A percentile compares a stretch with the other conserved stretches of the same genome.
These are phyloP conservation scores for Tetrastigma voinierianum DNA, from an alignment of 164 flowering plant genomes.

Conservation along the genomic window DNA sequence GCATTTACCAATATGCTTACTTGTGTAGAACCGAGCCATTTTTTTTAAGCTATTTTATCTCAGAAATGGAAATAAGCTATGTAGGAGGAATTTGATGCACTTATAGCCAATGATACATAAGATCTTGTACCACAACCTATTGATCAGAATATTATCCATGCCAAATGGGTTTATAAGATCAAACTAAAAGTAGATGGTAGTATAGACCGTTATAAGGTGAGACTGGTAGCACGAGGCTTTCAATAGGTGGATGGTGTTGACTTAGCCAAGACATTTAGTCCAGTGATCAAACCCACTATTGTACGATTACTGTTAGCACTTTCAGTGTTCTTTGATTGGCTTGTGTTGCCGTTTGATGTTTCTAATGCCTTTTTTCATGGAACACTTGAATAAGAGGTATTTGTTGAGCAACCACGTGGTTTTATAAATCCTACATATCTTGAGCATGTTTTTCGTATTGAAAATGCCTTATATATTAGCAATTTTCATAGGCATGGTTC, in stretches of 20 bases:
- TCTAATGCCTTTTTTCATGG: conserved; percentile 7
- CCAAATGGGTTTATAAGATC: conserved; percentile 7
- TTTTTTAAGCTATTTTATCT: conserved; percentile 3
- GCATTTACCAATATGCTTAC: conserved; percentile 3
- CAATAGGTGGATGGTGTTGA: not conserved
- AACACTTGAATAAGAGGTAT: conserved; percentile 1
- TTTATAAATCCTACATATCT: too few species aligned
- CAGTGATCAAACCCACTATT: not conserved
- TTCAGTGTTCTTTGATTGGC: conserved; percentile 2
- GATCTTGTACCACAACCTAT: conserved; percentile 1
- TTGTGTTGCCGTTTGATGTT: conserved; percentile 2
- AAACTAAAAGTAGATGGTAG: not conserved
- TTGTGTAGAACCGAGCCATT: not conserved
- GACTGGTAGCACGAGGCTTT: conserved; percentile 4
- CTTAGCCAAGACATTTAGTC: too few species aligned
- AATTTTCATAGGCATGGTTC: too few species aligned
- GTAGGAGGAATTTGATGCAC: conserved; percentile 3
- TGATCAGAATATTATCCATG: not conserved
- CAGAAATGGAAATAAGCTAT: conserved; percentile 3
- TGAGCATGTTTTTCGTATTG: too few species aligned
- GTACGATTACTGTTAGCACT: not conserved
- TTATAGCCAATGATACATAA: conserved; percentile 3
- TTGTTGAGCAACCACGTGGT: conserved; percentile 6
- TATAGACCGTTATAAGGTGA: not conserved
- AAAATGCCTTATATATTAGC: too few species aligned